Base-by-base conservation (phyloP, 169 alveolate genomes). In the Eimeria mitis region DNA sequence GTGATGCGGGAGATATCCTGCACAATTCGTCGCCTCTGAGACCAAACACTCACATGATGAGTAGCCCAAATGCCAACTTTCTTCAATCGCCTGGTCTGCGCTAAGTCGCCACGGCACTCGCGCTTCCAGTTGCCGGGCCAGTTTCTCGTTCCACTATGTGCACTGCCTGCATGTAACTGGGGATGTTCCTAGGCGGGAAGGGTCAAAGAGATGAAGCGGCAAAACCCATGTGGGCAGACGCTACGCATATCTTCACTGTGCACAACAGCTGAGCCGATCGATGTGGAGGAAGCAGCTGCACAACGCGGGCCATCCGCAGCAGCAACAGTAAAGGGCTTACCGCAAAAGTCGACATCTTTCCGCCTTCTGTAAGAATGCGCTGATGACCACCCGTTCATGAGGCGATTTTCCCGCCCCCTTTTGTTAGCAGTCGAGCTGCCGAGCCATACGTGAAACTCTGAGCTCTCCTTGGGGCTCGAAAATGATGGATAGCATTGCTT, bases 1-100 rank as follows among this genome's bases (percentile, higher is more conserved):
- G 95, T 91, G n/a, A 91, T 68, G 37, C 95, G 95, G 68, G 95
- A 91, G 76, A 91, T 91, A 44, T 91, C 95, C 52, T 91, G 95
- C 56, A 91, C 91, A 31, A 91, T 91, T n/a, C 95, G 63, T 28
- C 94, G 78, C 49, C 94, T 61, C 94, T 85, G 94, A 9, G 47
- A 52, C 31, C 73, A 83, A 11, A 83, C 81, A 78, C 19, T 23
- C 88, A 78, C 88, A 78, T 28, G 59, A 1, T 42, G 42, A 49
- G n/a, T 11, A n/a, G n/a, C 23, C 7, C 89, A 47, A 1, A 28
- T 40, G 44, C n/a, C 28, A 28, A 11, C 21, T 65, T 31, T 44
- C n/a, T 25, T 52, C 40, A 42, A 2, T 1, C 37, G 23, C 44
- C 44, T 23, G 87, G 21, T 0, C 3, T 3, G 14, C 34, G 9